phyloP scores from a whole-genome alignment of 2,329 filamentous ascomycete species.

The Coleophoma eucalyptorum region DNA sequence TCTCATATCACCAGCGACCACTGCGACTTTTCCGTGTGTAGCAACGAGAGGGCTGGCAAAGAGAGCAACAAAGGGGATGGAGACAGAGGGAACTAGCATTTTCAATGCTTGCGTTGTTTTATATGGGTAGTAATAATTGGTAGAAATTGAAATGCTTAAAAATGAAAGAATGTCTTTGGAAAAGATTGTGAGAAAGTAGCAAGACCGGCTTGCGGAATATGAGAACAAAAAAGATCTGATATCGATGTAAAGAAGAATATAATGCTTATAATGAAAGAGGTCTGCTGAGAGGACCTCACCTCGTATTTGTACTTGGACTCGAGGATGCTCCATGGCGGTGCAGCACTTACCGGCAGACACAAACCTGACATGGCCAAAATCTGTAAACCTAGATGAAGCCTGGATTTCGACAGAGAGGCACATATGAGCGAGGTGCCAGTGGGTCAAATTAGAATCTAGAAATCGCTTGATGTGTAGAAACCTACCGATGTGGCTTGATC shows the following conservation, averaged over 20 bases:
- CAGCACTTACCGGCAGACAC: not conserved
- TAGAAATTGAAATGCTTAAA: not conserved
- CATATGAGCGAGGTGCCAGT: not conserved
- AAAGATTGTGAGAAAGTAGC: not conserved
- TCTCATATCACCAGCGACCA: conserved; percentile 27
- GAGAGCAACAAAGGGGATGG: conserved; percentile 3
- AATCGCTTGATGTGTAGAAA: not conserved
- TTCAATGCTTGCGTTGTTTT: not conserved
- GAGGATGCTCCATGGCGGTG: not conserved
- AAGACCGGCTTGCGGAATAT: not conserved
- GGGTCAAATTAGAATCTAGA: not conserved
- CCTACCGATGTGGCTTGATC: not conserved
- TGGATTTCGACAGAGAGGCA: not conserved
- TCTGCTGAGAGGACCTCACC: not conserved
- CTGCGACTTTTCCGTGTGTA: conserved; percentile 10
- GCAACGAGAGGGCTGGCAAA: conserved; percentile 5
- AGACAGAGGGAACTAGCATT: not conserved
- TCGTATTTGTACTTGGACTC: not conserved
- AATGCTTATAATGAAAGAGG: not conserved
- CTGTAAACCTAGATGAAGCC: too few species aligned
- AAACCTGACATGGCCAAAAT: too few species aligned
- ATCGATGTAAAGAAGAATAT: not conserved
- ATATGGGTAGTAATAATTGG: not conserved
- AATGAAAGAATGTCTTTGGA: not conserved
- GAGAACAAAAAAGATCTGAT: not conserved